Conservation (phyloP, 2,329 filamentous ascomycete species). For the Stemphylium beticola region DNA sequence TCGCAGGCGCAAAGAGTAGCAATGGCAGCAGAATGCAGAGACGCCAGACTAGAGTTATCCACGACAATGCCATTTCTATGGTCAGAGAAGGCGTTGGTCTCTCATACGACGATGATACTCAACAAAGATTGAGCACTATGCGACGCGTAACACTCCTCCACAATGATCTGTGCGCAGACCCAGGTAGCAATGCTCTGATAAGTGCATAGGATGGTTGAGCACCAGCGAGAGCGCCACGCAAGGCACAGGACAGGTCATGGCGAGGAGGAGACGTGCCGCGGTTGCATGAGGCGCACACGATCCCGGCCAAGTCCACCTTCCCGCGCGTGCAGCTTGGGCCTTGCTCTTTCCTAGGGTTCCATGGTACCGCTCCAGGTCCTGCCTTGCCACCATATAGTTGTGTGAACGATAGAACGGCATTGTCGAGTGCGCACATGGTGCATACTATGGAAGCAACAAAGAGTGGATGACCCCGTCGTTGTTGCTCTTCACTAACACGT, state of each 20-base stretch:
- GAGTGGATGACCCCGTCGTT: neutral
- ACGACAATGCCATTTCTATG: slow-evolving; percentile 1
- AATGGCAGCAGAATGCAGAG: slow-evolving; percentile 3
- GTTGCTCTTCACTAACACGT: neutral
- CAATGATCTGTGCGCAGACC: slow-evolving; percentile 18
- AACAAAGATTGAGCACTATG: neutral
- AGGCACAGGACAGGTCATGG: slow-evolving; percentile 10
- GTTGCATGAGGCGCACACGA: slow-evolving; percentile 20
- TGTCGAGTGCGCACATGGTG: no score
- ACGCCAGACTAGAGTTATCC: slow-evolving; percentile 10
- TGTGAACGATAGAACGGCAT: neutral
- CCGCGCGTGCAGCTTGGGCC: slow-evolving; percentile 1
- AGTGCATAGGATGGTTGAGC: slow-evolving; percentile 11
- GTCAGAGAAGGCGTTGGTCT: neutral
- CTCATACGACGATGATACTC: neutral
- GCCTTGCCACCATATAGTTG: no score
- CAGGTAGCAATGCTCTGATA: slow-evolving; percentile 14
- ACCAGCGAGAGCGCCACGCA: slow-evolving; percentile 3
- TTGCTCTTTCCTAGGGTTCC: neutral
- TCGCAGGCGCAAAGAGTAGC: slow-evolving; percentile 8
- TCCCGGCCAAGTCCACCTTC: slow-evolving; percentile 21
- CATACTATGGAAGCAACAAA: no score
- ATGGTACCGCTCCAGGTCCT: neutral
- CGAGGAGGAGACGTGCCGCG: slow-evolving; percentile 18
- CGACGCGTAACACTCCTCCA: neutral